Conservation (phyloP, 73 alveolate species). For the Durusdinium trenchii region DNA sequence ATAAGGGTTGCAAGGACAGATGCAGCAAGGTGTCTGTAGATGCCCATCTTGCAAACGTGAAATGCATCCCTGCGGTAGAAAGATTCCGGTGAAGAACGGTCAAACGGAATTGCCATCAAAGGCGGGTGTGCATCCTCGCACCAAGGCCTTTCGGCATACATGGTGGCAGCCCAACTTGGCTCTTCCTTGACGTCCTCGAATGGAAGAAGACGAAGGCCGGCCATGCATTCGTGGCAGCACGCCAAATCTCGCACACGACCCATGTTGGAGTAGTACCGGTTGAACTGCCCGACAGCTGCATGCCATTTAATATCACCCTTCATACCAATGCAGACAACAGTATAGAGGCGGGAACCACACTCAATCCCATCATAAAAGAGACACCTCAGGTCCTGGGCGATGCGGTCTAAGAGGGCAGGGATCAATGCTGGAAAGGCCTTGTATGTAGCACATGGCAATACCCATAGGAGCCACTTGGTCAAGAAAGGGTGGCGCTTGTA, state of each 20-base stretch:
- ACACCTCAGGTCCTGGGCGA: background rate
- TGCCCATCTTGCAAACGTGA: background rate
- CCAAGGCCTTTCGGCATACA: constrained; percentile 6
- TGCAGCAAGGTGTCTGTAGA: background rate
- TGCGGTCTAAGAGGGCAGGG: background rate
- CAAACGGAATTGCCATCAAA: background rate
- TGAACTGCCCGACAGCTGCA: background rate
- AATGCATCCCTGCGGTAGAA: constrained; percentile 3
- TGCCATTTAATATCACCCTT: background rate
- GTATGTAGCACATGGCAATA: constrained; percentile 5
- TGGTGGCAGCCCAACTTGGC: background rate
- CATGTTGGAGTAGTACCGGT: background rate
- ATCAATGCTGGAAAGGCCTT: constrained; percentile 15
- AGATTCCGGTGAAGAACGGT: background rate
- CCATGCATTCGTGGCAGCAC: constrained; percentile 19
- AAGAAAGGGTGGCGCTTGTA: constrained; percentile 9
- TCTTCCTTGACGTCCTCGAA: background rate
- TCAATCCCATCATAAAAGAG: background rate
- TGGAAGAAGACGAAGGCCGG: background rate
- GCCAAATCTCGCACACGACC: background rate
- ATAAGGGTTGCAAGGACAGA: background rate
- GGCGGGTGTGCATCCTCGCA: background rate
- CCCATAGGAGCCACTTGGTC: background rate
- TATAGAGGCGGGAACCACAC: background rate
- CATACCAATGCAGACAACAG: background rate